Percentiles rank a stretch among this genome's conserved stretches.
Conservation (phyloP, 2,329 filamentous ascomycete genomes). For the Penicillium sp. region DNA sequence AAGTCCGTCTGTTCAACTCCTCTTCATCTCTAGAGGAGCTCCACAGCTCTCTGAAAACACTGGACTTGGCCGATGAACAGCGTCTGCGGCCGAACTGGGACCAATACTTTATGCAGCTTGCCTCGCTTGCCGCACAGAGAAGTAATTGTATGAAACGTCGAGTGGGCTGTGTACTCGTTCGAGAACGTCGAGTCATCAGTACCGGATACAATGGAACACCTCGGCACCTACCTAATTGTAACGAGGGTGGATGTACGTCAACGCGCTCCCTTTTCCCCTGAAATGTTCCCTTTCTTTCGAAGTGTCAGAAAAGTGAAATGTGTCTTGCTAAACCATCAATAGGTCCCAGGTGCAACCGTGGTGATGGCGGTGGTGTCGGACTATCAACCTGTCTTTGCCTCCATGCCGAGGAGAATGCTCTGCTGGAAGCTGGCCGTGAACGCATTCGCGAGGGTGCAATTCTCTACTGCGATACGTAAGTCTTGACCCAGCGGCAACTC, state of each 20-base stretch:
- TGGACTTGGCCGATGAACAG: constrained; percentile 76
- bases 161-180: constrained; percentile 90
- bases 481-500: background rate
- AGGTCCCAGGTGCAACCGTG: constrained; percentile 76
- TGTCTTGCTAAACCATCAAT: constrained; percentile 3
- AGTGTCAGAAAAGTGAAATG: background rate
- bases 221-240: constrained; percentile 83
- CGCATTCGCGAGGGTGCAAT: constrained; percentile 79
- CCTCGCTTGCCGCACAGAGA: constrained; percentile 82
- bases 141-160: constrained; percentile 98
- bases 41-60: constrained; percentile 68
- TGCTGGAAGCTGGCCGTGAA: constrained; percentile 91
- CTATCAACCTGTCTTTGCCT: constrained; percentile 90
- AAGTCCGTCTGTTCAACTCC: constrained; percentile 84
- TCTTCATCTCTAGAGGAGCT: constrained; percentile 71
- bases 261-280: background rate
- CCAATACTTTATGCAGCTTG: constrained; percentile 97
- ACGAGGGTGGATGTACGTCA: constrained; percentile 78
- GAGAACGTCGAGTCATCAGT: constrained; percentile 81
- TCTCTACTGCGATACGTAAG: constrained; percentile 83
- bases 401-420: constrained; percentile 97
- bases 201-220: constrained; percentile 99
- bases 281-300: background rate
- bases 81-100: constrained; percentile 92
- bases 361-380: constrained; percentile 67